Conservation (phyloP, 164 flowering plant species). For the Stephania japonica region DNA sequence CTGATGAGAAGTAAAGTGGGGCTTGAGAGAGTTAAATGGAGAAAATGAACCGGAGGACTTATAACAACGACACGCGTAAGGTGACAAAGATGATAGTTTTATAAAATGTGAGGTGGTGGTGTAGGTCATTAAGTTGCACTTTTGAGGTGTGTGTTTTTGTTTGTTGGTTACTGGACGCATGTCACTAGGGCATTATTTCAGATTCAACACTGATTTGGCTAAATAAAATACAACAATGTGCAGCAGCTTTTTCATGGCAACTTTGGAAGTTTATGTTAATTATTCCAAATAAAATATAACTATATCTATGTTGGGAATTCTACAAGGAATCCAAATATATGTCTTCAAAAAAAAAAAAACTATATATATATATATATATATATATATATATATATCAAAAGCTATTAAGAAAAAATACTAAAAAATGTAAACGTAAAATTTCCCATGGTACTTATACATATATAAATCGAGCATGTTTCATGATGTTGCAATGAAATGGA, state of each 20-base stretch:
- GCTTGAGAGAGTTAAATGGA: background rate
- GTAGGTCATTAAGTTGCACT: constrained; percentile 16
- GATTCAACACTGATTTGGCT: background rate
- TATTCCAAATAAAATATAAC: background rate
- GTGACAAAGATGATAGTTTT: constrained; percentile 24
- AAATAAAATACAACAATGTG: background rate
- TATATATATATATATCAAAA: too few species aligned
- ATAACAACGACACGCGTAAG: constrained; percentile 24
- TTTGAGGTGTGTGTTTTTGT: constrained; percentile 38
- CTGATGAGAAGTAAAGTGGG: background rate
- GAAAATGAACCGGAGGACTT: background rate
- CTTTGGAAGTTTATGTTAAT: background rate
- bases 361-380: too few species aligned
- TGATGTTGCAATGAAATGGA: too few species aligned
- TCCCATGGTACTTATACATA: too few species aligned
- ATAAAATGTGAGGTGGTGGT: background rate
- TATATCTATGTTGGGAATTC: background rate
- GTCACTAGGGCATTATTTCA: constrained; percentile 21
- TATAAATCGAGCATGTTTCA: too few species aligned
- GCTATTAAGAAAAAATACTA: too few species aligned
- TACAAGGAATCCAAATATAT: too few species aligned
- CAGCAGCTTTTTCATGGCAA: background rate
- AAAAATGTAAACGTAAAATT: too few species aligned
- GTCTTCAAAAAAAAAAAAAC: too few species aligned
- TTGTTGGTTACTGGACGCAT: constrained; percentile 30